These are phyloP conservation scores for Brassica napus DNA, from an alignment of 345 rosid species.

Conservation along the genomic window Da-Ae NC_063450.1:19149501-19150000, in stretches of 20 bases:
- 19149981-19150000: too few relatives aligned
- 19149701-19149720: neutral
- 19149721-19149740: neutral
- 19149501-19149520: constrained; percentile 28
- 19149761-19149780: too few relatives aligned
- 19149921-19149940: too few relatives aligned
- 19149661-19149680: constrained; percentile 31
- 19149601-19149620: neutral
- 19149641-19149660: constrained; percentile 9
- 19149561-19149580: constrained; percentile 36
- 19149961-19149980: too few relatives aligned
- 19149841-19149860: too few relatives aligned
- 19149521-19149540: constrained; percentile 31
- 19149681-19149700: constrained; percentile 27
- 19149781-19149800: too few relatives aligned
- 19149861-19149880: too few relatives aligned
- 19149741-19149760: neutral
- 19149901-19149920: too few relatives aligned
- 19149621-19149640: constrained; percentile 32
- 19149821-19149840: too few relatives aligned
- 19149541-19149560: constrained; percentile 33
- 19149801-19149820: too few relatives aligned
- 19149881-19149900: too few relatives aligned
- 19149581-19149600: constrained; percentile 34
- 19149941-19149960: too few relatives aligned